Conservation (phyloP, 495 filamentous ascomycete species). For the Penicillium paxilli region DNA sequence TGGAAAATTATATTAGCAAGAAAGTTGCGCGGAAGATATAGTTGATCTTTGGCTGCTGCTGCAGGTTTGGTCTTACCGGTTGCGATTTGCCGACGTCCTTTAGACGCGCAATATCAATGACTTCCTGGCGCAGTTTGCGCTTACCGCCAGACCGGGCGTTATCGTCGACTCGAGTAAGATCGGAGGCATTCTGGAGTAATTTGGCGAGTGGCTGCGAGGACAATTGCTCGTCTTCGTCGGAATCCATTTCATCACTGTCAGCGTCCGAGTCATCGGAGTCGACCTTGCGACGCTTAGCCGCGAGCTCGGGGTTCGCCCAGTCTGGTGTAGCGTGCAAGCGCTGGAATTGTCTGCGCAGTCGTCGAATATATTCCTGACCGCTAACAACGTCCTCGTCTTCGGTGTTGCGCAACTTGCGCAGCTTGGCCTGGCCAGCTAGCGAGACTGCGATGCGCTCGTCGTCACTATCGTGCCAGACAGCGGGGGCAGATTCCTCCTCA, state of each 20-base stretch:
- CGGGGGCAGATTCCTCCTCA: slow-evolving; percentile 34
- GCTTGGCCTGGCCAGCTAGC: slow-evolving; percentile 65
- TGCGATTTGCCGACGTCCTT: slow-evolving; percentile 62
- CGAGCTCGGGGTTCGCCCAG: slow-evolving; percentile 61
- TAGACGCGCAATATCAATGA: slow-evolving; percentile 77
- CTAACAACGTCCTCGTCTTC: slow-evolving; percentile 84
- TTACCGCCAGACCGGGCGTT: slow-evolving; percentile 38
- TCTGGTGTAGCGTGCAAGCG: slow-evolving; percentile 75
- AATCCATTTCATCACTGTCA: slow-evolving; percentile 45
- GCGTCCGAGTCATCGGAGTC: slow-evolving; percentile 48
- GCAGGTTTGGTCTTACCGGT: slow-evolving; percentile 48
- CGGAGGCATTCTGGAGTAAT: slow-evolving; percentile 68
- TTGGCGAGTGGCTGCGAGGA: slow-evolving; percentile 75
- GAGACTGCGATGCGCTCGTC: slow-evolving; percentile 86
- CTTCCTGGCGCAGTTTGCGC: slow-evolving; percentile 76
- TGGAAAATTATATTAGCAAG: slow-evolving; percentile 35
- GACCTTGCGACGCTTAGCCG: slow-evolving; percentile 54
- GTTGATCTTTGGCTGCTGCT: not conserved
- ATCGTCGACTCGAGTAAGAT: slow-evolving; percentile 50
- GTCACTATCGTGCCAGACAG: slow-evolving; percentile 94
- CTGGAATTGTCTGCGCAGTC: slow-evolving; percentile 79
- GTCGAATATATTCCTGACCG: slow-evolving; percentile 78
- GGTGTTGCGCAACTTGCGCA: slow-evolving; percentile 76
- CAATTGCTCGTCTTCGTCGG: slow-evolving; percentile 60
- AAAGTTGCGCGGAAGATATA: too few relatives aligned